Evolutionary conservation across 2,329 filamentous ascomycete species (phyloP).

Genomic region (Xylariales sp.): DNA sequence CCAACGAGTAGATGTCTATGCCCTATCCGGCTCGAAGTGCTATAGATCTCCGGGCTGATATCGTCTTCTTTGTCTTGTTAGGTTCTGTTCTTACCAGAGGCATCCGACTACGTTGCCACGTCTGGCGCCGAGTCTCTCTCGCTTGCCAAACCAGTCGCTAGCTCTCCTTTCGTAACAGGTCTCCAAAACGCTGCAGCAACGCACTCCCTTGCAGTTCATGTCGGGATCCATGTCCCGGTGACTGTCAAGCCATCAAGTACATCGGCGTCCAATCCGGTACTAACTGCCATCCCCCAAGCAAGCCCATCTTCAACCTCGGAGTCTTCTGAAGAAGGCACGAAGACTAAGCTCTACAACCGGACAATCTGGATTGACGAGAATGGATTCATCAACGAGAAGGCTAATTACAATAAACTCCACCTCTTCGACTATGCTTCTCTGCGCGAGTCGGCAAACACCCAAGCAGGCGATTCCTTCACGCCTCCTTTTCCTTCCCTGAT

Average conservation of each 20-base stretch:
- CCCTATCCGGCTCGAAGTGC: too few relatives aligned
- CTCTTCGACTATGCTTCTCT: conserved; percentile 68
- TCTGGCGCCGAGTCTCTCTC: conserved; percentile 63
- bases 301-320: background rate
- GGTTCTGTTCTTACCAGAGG: conserved; percentile 89
- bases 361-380: conserved; percentile 45
- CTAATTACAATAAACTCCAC: conserved; percentile 80
- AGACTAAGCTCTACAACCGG: conserved; percentile 44
- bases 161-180: conserved; percentile 71
- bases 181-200: conserved; percentile 63
- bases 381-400: conserved; percentile 36
- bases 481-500: conserved; percentile 68
- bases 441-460: conserved; percentile 54
- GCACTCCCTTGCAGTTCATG: conserved; percentile 68
- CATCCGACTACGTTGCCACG: conserved; percentile 78
- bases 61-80: too few relatives aligned
- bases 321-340: background rate
- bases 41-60: too few relatives aligned
- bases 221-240: conserved; percentile 78
- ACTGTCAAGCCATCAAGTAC: conserved; percentile 27
- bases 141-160: conserved; percentile 62
- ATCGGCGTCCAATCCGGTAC: conserved; percentile 1
- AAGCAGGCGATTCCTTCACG: conserved; percentile 59
- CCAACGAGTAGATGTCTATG: too few relatives aligned
- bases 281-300: conserved; percentile 3